Base-by-base conservation (phyloP, 2,329 filamentous ascomycete species). In the Canariomyces notabilis region DNA sequence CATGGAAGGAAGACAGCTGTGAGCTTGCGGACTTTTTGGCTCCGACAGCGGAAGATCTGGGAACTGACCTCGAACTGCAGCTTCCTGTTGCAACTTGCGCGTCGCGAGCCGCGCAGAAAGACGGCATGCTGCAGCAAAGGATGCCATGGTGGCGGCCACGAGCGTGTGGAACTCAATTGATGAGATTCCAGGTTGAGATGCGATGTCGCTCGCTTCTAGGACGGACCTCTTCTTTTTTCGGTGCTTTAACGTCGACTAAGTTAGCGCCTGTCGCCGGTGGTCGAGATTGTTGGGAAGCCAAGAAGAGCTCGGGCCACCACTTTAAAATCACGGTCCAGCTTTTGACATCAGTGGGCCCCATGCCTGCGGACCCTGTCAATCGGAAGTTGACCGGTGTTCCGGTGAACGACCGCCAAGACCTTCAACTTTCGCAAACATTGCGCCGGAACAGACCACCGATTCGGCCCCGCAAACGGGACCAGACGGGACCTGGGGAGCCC, bases 51-150 rank as follows among this genome's bases (percentile, higher is more conserved):
- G 26, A 15, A 9, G 19, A 38, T 14, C 15, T 16, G 8, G 15
- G 31, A 33, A 47, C 49, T 33, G 68, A 85, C 82, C 76, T 76
- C 82, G 73, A 59, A 70, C 65, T 54, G 73, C 61, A 56, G 70
- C 74, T 71, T 80, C 71, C 57, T 69, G 69, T 56, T 73, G 68
- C 54, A 79, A 64, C 63, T 75, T 73, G 56, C 75, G 70, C 56
- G 72, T 65, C 39, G 75, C 74, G 62, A 82, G 69, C 60, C 82
- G 75, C 57, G 76, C 75, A 53, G 82, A 83, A 56, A 80, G 66
- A 61, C 82, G 80, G 67, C 77, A 83, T 62, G 75, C 79, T 63
- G 76, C 71, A 63, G 76, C 74, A 62, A 86, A 70, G 59, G 82
- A 84, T 64, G 82, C 81, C 83, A 87, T 87, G 58, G 60, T 67